Percentiles rank a stretch among this genome's conserved stretches.
Evolutionary conservation across 106 monocot species (phyloP).

Genomic region (Dioscorea zingiberensis): DNA sequence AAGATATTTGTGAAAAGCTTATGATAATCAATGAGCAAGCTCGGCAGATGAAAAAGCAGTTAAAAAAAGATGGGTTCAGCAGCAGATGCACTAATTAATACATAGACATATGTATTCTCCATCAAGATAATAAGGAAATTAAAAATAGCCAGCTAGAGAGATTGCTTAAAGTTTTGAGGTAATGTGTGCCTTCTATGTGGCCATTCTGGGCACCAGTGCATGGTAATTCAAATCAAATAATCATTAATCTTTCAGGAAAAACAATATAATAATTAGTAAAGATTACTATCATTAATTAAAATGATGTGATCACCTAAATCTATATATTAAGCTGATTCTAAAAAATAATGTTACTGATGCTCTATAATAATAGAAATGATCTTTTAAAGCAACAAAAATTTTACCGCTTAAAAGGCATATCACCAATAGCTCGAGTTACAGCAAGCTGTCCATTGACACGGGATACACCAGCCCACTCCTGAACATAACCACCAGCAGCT

Average conservation of each 20-base stretch:
- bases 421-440: slow-evolving; percentile 90
- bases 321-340: not conserved
- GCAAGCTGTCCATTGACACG: slow-evolving; percentile 85
- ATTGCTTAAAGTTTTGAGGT: no score
- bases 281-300: not conserved
- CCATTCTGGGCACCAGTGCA: not conserved
- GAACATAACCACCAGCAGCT: slow-evolving; percentile 76
- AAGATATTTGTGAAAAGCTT: no score
- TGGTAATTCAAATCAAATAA: not conserved
- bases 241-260: not conserved
- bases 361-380: not conserved
- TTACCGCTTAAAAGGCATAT: slow-evolving; percentile 73
- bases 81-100: no score
- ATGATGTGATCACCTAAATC: not conserved
- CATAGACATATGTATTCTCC: no score
- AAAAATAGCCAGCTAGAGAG: no score
- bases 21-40: no score
- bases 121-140: no score
- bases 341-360: not conserved
- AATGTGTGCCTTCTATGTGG: no score
- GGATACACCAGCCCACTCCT: slow-evolving; percentile 72
- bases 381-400: not conserved
- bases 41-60: no score
- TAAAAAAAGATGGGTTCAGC: no score
- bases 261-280: not conserved